phyloP scores from a whole-genome alignment of 108 stramenopile species.

The Skeletonema potamos region DNA sequence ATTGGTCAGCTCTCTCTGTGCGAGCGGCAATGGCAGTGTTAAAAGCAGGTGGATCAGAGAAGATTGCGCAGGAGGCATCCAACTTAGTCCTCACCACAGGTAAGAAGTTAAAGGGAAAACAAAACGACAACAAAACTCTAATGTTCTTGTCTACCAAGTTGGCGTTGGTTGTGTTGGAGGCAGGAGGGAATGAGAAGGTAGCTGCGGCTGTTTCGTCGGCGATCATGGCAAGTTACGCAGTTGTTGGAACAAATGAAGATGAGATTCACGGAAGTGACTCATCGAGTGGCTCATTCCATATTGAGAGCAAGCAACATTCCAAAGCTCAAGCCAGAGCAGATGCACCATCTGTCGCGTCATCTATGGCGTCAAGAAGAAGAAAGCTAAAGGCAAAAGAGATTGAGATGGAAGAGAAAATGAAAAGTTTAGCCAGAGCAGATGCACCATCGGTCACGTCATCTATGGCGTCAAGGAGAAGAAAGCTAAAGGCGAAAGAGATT shows the following conservation, averaged over 20 bases:
- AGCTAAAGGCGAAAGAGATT: neutral
- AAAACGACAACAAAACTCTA: slow-evolving; percentile 5
- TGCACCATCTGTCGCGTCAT: neutral
- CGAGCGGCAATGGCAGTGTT: slow-evolving; percentile 35
- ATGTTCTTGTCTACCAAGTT: slow-evolving; percentile 23
- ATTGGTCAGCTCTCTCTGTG: slow-evolving; percentile 33
- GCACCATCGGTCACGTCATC: neutral
- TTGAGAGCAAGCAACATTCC: neutral
- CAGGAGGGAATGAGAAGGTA: slow-evolving; percentile 23
- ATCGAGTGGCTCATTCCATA: neutral
- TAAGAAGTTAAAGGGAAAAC: neutral
- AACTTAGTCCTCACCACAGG: slow-evolving; percentile 21
- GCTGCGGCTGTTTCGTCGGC: slow-evolving; percentile 28
- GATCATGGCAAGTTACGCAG: slow-evolving; percentile 17
- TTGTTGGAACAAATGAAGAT: neutral
- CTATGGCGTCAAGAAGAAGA: neutral
- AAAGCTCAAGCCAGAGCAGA: neutral
- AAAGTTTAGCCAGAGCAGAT: neutral
- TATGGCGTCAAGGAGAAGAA: slow-evolving; percentile 1
- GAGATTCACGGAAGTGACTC: neutral
- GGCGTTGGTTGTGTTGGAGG: slow-evolving; percentile 26
- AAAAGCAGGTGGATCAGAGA: slow-evolving; percentile 24
- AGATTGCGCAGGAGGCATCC: slow-evolving; percentile 19
- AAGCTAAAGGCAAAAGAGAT: neutral
- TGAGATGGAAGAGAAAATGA: neutral